Evolutionary conservation across 495 filamentous ascomycete species (phyloP).

Genomic region (Trichoderma gamsii): DNA sequence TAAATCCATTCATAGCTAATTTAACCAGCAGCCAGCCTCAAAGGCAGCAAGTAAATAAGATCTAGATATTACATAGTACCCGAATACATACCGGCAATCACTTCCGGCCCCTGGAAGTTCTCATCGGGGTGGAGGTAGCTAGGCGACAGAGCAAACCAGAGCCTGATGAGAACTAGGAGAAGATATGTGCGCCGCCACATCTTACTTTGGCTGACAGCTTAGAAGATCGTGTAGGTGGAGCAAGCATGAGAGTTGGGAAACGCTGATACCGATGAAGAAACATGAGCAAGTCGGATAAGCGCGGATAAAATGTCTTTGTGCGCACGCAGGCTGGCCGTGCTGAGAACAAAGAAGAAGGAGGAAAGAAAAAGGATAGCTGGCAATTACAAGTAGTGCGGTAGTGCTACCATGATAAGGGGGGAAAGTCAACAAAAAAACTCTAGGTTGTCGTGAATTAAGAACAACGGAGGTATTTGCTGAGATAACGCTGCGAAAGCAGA

Average conservation of each 20-base stretch:
- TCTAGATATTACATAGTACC: background rate
- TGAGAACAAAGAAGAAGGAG: background rate
- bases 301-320: background rate
- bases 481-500: background rate
- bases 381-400: conserved; percentile 4
- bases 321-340: background rate
- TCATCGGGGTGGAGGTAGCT: conserved; percentile 98
- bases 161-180: conserved; percentile 72
- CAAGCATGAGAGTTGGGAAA: background rate
- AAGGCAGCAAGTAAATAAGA: background rate
- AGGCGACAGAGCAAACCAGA: conserved; percentile 89
- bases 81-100: conserved; percentile 74
- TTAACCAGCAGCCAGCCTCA: background rate
- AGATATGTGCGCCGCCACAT: conserved; percentile 95
- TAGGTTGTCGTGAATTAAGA: background rate
- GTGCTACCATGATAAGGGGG: background rate
- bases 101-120: conserved; percentile 96
- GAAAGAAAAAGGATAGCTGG: background rate
- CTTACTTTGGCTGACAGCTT: background rate
- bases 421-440: background rate
- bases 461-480: background rate
- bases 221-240: conserved; percentile 2
- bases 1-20: background rate
- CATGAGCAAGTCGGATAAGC: background rate
- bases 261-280: background rate